Conservation (phyloP, 331 rosid genomes). For the Rhamnella rubrinervis region DNA sequence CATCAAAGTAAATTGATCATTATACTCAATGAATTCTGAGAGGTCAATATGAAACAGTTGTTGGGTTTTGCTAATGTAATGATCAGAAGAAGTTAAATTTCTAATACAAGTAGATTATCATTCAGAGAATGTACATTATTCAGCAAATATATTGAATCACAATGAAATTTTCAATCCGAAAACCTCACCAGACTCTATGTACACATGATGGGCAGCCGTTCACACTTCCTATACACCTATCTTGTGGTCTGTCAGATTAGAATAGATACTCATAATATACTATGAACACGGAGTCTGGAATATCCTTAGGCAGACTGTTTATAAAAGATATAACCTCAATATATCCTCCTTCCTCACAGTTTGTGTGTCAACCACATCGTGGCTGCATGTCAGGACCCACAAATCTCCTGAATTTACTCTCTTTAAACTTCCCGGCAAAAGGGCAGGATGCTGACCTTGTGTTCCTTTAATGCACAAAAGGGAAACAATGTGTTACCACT, state of each 20-base stretch:
- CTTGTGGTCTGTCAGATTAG: constrained; percentile 20
- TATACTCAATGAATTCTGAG: too few relatives aligned
- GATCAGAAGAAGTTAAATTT: too few relatives aligned
- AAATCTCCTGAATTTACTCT: constrained; percentile 65
- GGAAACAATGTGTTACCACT: constrained; percentile 8
- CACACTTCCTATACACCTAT: constrained; percentile 27
- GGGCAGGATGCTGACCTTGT: constrained; percentile 79
- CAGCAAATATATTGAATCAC: not conserved
- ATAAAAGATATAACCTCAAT: constrained; percentile 51
- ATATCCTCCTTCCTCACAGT: constrained; percentile 57
- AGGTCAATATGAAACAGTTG: too few relatives aligned
- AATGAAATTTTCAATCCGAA: not conserved
- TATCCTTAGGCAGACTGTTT: constrained; percentile 60
- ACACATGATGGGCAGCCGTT: constrained; percentile 26
- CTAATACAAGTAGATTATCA: constrained; percentile 2
- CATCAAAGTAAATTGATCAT: too few relatives aligned
- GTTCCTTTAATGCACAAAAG: constrained; percentile 36
- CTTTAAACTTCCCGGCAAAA: constrained; percentile 69
- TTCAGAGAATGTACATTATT: constrained; percentile 21
- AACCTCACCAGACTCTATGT: constrained; percentile 16
- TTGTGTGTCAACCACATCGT: constrained; percentile 57
- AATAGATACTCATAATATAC: constrained; percentile 55
- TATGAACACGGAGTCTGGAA: constrained; percentile 54
- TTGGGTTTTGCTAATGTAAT: too few relatives aligned
- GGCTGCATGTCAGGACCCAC: constrained; percentile 63